Base-by-base conservation (phyloP, 306 rosid species). In the Quercus gilva region DNA sequence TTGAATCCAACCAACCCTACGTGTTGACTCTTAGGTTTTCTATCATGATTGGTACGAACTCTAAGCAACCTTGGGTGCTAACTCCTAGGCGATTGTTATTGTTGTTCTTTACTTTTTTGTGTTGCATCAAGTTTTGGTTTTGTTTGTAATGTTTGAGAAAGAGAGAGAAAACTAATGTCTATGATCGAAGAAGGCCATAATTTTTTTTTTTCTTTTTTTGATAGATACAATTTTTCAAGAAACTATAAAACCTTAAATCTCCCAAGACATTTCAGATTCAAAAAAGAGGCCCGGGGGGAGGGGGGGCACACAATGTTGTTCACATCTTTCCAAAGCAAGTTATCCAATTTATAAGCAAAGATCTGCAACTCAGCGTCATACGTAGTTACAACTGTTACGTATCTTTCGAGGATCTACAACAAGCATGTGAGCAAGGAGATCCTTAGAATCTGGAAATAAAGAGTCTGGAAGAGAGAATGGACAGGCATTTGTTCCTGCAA, bases 381-480 rank as follows among this genome's bases (percentile, higher is more conserved):
- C 91, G 51, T 85, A 29, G 33, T 29, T 29, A 29, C 33, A 0
- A 29, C 4, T 29, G 33, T 29, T 29, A 29, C 5, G 0, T 29
- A 93, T 97, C 89, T 85, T 86, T 5, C 57, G 55, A 51, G 98
- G 88, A 86, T 80, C 86, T 45, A 90, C 91, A 65, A 93, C 93
- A 78, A 91, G 91, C 69, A 93, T 86, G 83, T 89, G 97, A 80
- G 97, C 83, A 29, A 93, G 86, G 59, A 93, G 87, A 71, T 91
- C 92, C 70, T 82, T 90, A 73, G 93, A 93, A 14, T 91, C 98
- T 84, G 86, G 91, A 83, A 94, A 81, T 80, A 93, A 93, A 78
- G 87, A 88, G 87, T 91, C 97, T 7, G 98, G 97, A 79, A 91
- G 83, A 90, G 85, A 88, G 90, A 93, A 74, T 91, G 97, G 75